These are phyloP conservation scores for Rheum nobile DNA, from an alignment of 148 eudicot species.

Conservation along the genomic window DNA sequence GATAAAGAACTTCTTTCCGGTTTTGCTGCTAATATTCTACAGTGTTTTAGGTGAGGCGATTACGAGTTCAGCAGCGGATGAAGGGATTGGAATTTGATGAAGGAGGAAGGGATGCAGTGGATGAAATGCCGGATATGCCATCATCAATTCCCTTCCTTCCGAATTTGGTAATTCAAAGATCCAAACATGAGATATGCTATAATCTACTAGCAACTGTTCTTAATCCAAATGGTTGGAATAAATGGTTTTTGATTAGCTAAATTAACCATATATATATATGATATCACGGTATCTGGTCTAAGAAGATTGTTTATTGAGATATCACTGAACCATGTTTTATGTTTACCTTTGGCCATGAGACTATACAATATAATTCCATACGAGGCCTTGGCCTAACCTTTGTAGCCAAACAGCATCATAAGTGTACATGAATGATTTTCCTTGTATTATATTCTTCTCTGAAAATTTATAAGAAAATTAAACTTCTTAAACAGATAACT, in stretches of 20 bases:
- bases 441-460: not conserved
- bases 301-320: not conserved
- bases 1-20: not conserved
- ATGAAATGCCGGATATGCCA: constrained; percentile 85
- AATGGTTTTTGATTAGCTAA: not conserved
- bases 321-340: not conserved
- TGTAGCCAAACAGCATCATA: not conserved
- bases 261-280: not conserved
- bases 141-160: constrained; percentile 91
- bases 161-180: constrained; percentile 45
- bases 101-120: constrained; percentile 30
- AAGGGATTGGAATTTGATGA: constrained; percentile 43
- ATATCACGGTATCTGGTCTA: not conserved
- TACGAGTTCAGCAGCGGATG: constrained; percentile 76
- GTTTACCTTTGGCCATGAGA: not conserved
- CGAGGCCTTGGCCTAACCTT: not conserved
- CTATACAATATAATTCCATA: not conserved
- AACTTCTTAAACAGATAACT: not conserved
- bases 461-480: not conserved
- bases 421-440: not conserved
- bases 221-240: not conserved
- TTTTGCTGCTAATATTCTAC: not conserved
- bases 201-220: not conserved
- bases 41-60: constrained; percentile 57
- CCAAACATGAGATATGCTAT: not conserved